A percentile compares a stretch with the other conserved stretches of the same genome.
These are phyloP conservation scores for Diaporthe vexans DNA, from an alignment of 2,329 filamentous ascomycete genomes.

Conservation along the genomic window DNA sequence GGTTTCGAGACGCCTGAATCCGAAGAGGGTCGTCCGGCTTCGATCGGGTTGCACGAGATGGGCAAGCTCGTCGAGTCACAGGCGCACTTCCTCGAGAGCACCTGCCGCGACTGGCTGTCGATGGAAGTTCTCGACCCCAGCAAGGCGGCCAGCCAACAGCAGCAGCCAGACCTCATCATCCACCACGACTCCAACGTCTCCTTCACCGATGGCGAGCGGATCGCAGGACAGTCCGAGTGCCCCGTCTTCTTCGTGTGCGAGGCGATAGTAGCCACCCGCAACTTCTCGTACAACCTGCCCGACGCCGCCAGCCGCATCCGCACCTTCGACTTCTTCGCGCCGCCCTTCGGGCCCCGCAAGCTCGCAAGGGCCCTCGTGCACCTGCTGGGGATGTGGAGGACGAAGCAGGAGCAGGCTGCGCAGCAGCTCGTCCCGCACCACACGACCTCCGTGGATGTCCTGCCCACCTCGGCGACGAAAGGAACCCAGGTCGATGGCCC, in stretches of 20 bases:
- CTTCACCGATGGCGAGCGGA: conserved; percentile 33
- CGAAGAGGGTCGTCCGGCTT: not conserved
- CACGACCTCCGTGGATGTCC: not conserved
- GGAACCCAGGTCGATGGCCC: not conserved
- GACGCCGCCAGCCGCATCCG: conserved; percentile 44
- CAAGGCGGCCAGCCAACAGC: conserved; percentile 10
- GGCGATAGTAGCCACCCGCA: conserved; percentile 50
- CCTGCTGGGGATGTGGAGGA: conserved; percentile 39
- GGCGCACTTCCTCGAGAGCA: conserved; percentile 43
- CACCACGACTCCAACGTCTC: conserved; percentile 43
- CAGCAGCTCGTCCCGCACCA: not conserved
- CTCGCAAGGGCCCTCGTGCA: conserved; percentile 51
- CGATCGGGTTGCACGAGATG: conserved; percentile 13
- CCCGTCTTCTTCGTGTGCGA: conserved; percentile 51
- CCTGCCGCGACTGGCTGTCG: conserved; percentile 53
- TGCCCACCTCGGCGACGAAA: conserved; percentile 14
- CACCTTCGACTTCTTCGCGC: conserved; percentile 55
- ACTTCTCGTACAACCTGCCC: conserved; percentile 40
- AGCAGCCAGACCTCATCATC: conserved; percentile 46
- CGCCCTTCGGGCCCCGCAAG: conserved; percentile 57
- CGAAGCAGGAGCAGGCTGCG: conserved; percentile 31
- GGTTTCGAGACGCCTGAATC: conserved; percentile 42
- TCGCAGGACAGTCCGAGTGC: conserved; percentile 25
- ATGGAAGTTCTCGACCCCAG: conserved; percentile 46
- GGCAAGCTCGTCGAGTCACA: conserved; percentile 41